Evolutionary conservation across 805 yeast genomes (phyloP), one percentile per base, ranked within the genome.

Genomic region (Candida vartiovaarae): DNA sequence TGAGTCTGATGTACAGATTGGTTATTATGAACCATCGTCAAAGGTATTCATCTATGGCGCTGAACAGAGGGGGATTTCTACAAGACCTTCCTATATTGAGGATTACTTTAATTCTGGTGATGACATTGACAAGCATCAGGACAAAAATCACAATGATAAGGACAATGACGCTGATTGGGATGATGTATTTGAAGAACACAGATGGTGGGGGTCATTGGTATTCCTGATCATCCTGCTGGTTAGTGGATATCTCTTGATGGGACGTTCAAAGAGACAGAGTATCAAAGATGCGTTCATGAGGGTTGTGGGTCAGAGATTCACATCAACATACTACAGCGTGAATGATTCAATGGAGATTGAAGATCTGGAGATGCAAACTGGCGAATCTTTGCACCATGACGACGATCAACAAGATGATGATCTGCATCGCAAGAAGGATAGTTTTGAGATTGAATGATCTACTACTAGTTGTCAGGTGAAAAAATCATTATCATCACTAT

Each of bases 1-100:
- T 35, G 32, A 32, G 27, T 38, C 3, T 5, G 44, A 43, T 36
- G 60, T 55, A 8, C 48, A 51, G 6, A 60, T 68, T 5, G 84
- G 85, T 0, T 70, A 63, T 42, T 73, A 66, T 53, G 66, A 73
- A 11, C 71, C 82, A 0, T 66, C 75, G 0, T 71, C 76, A 0
- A 68, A 67, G 20, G 59, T 69, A 4, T 76, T 71, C 52, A 63
- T 67, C 26, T 65, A 65, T 45, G 87, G 87, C 3, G 77, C 80
- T 11, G 86, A 80, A 52, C 62, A 59, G 7, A 55, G 52, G 3
- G 72, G 68, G 2, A 50, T 74, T 1, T 39, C 51, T 0, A 40
- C 61, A 8, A 59, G 86, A 38, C 84, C 84, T 0, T 54, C 41
- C 3, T 76, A 64, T 47, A 53, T 56, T 41, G 65, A 23, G 4